These are phyloP conservation scores for Pezicula radicicola DNA, from an alignment of 2,329 filamentous ascomycete species.

Conservation along the genomic window DNA sequence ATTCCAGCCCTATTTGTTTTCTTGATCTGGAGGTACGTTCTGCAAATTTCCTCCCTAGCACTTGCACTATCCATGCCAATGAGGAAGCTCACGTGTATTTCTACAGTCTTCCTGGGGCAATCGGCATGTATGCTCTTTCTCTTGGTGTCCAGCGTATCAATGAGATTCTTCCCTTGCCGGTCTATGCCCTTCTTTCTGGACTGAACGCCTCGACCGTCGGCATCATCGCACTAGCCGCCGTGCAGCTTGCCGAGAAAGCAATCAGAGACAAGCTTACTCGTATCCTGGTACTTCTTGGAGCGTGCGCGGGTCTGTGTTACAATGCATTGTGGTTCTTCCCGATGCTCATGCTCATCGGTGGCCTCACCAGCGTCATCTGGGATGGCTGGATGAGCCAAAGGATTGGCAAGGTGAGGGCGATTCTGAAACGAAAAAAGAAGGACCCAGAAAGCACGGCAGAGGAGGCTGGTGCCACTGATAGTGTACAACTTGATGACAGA, in stretches of 20 bases:
- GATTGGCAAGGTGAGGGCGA: conserved; percentile 32
- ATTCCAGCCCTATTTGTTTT: conserved; percentile 52
- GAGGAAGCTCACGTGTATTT: too few species aligned
- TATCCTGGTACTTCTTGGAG: conserved; percentile 61
- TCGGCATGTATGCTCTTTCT: conserved; percentile 67
- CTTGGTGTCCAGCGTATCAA: conserved; percentile 61
- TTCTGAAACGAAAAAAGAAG: conserved; percentile 2
- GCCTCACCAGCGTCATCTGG: conserved; percentile 49
- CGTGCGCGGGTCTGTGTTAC: conserved; percentile 64
- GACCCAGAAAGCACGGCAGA: too few species aligned
- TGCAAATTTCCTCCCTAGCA: too few species aligned
- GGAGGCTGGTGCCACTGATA: too few species aligned
- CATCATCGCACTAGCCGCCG: conserved; percentile 67
- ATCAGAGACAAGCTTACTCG: conserved; percentile 63
- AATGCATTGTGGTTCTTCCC: conserved; percentile 77
- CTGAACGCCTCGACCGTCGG: conserved; percentile 72
- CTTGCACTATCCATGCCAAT: too few species aligned
- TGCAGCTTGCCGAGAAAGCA: conserved; percentile 64
- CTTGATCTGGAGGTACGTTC: too few species aligned
- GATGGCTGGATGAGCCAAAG: conserved; percentile 52
- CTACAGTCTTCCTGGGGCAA: conserved; percentile 63
- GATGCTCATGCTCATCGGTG: conserved; percentile 54
- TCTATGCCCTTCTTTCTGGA: conserved; percentile 68
- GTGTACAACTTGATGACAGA: too few species aligned
- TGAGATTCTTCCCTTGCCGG: conserved; percentile 54